phyloP scores from a whole-genome alignment of 2,329 filamentous ascomycete species.

The Coniochaeta ligniaria region DNA sequence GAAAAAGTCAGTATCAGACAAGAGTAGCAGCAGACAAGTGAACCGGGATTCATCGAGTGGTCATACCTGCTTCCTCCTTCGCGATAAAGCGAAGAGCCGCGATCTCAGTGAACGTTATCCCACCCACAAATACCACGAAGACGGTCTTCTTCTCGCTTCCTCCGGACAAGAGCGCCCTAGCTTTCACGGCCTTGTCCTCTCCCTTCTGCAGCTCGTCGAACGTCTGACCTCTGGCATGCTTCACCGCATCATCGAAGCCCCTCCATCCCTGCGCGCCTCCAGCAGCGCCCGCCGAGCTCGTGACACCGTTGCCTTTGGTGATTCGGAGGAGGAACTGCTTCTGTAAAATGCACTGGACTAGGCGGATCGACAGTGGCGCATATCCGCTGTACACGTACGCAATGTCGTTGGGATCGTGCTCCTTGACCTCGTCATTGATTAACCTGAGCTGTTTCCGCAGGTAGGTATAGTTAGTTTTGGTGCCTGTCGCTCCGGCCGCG shows the following conservation, averaged over 20 bases:
- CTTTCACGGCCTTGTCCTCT: slow-evolving; percentile 86
- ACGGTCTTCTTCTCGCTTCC: slow-evolving; percentile 72
- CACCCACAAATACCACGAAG: slow-evolving; percentile 96
- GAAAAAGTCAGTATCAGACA: slow-evolving; percentile 3
- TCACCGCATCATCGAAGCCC: slow-evolving; percentile 87
- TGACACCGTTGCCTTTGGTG: slow-evolving; percentile 52
- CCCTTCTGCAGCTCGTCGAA: slow-evolving; percentile 91
- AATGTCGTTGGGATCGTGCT: slow-evolving; percentile 88
- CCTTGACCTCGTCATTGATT: slow-evolving; percentile 94
- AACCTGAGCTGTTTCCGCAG: slow-evolving; percentile 80
- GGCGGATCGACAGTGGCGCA: slow-evolving; percentile 81
- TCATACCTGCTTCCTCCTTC: slow-evolving; percentile 65
- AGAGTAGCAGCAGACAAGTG: background rate
- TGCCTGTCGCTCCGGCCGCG: slow-evolving; percentile 46
- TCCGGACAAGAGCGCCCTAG: slow-evolving; percentile 74
- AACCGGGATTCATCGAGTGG: background rate
- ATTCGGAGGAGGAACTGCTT: slow-evolving; percentile 75
- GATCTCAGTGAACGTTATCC: slow-evolving; percentile 93
- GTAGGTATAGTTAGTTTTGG: slow-evolving; percentile 84
- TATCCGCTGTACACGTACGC: slow-evolving; percentile 99
- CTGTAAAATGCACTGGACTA: slow-evolving; percentile 88
- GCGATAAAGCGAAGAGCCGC: slow-evolving; percentile 88
- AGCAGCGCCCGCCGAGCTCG: slow-evolving; percentile 37
- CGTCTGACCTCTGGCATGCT: slow-evolving; percentile 78
- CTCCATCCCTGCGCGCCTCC: slow-evolving; percentile 75